Conservation (phyloP, 495 filamentous ascomycete genomes). For the Symbiotaphrina buchneri region DNA sequence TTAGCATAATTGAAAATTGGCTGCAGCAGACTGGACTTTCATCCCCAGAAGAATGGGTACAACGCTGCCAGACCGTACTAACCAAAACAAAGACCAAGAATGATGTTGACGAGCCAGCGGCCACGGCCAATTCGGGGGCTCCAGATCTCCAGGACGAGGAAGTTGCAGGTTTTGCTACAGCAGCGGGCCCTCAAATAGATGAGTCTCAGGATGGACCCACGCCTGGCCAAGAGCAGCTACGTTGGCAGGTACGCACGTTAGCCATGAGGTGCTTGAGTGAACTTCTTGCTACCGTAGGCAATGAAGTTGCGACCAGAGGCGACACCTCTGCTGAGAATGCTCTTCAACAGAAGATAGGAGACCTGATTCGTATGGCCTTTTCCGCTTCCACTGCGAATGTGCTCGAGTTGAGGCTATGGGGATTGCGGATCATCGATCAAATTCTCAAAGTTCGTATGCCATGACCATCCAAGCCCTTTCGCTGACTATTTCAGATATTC, state of each 20-base stretch:
- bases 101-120: slow-evolving; percentile 13
- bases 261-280: slow-evolving; percentile 82
- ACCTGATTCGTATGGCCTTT: slow-evolving; percentile 94
- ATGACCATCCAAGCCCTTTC: background rate
- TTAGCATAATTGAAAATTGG: slow-evolving; percentile 76
- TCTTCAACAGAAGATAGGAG: slow-evolving; percentile 66
- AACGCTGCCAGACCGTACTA: slow-evolving; percentile 68
- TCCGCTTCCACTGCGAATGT: slow-evolving; percentile 90
- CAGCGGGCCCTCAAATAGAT: slow-evolving; percentile 36
- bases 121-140: slow-evolving; percentile 20
- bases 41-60: slow-evolving; percentile 63
- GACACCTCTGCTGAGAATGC: slow-evolving; percentile 48
- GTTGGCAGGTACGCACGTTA: slow-evolving; percentile 93
- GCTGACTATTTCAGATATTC: slow-evolving; percentile 42
- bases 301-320: slow-evolving; percentile 46
- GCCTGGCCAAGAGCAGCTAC: slow-evolving; percentile 62
- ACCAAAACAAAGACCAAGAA: slow-evolving; percentile 57
- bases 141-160: slow-evolving; percentile 87
- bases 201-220: slow-evolving; percentile 34
- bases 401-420: slow-evolving; percentile 68
- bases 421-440: slow-evolving; percentile 80
- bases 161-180: slow-evolving; percentile 76
- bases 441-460: slow-evolving; percentile 42
- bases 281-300: slow-evolving; percentile 49
- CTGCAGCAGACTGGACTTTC: slow-evolving; percentile 62